phyloP scores from a whole-genome alignment of 2,329 filamentous ascomycete species.

The Thelonectria rubi region DNA sequence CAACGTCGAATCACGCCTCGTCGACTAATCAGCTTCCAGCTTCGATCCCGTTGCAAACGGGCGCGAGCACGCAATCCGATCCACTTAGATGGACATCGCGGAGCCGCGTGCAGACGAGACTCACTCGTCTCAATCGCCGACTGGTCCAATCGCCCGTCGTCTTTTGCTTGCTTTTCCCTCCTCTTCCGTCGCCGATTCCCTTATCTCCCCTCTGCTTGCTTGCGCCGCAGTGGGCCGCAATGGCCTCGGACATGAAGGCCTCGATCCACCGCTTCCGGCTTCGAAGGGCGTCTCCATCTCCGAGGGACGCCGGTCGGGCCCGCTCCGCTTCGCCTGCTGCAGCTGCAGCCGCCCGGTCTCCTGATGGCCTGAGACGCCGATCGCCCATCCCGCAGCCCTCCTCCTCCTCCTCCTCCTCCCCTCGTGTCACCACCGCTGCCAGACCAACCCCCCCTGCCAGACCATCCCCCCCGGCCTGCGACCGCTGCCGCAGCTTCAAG shows the following conservation, averaged over 20 bases:
- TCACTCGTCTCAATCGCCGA: neutral
- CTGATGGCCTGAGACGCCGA: conserved; percentile 26
- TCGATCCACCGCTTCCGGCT: conserved; percentile 42
- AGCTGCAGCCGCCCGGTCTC: conserved; percentile 21
- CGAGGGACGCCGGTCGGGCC: conserved; percentile 36
- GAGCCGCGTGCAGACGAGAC: conserved; percentile 16
- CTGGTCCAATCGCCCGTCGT: neutral
- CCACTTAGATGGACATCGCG: conserved; percentile 33
- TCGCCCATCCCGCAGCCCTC: conserved; percentile 1
- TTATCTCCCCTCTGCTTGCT: neutral
- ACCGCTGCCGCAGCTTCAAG: conserved; percentile 56
- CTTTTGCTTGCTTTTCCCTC: conserved; percentile 5
- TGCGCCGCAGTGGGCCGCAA: conserved; percentile 27
- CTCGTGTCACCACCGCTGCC: neutral
- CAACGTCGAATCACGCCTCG: neutral
- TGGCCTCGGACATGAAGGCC: conserved; percentile 42
- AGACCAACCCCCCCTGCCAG: conserved; percentile 22
- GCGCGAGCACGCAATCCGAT: conserved; percentile 40
- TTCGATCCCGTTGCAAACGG: neutral
- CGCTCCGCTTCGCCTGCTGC: conserved; percentile 43
- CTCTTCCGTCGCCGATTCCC: neutral
- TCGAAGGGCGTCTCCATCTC: conserved; percentile 40
- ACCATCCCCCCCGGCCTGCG: conserved; percentile 45
- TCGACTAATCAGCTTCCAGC: neutral
- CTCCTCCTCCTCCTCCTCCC: conserved; percentile 7